Percentiles rank a stretch among this genome's conserved stretches.
These are phyloP conservation scores for Phialophora macrospora DNA, from an alignment of 2,329 filamentous ascomycete genomes.

Conservation along the genomic window DNA sequence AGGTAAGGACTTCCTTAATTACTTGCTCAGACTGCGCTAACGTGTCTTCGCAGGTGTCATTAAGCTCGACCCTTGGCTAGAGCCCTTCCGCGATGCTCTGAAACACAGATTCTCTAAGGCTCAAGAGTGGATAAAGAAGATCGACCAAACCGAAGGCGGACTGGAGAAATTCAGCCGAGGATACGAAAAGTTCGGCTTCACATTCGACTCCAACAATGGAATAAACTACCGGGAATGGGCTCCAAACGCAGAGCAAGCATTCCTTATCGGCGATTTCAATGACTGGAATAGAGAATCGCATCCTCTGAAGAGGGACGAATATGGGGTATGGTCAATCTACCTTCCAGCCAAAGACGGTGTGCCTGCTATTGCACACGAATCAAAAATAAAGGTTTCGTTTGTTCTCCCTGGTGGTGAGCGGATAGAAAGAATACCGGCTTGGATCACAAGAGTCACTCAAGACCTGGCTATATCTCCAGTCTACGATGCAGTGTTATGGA, in stretches of 20 bases:
- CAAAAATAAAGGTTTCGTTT: constrained; percentile 95
- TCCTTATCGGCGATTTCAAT: constrained; percentile 94
- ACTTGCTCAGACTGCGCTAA: constrained; percentile 10
- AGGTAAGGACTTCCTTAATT: constrained; percentile 23
- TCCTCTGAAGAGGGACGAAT: constrained; percentile 83
- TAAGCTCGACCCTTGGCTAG: constrained; percentile 85
- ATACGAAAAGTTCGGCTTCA: constrained; percentile 83
- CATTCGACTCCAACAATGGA: constrained; percentile 78
- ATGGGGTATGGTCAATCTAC: constrained; percentile 83
- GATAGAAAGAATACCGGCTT: constrained; percentile 87
- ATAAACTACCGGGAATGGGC: constrained; percentile 96
- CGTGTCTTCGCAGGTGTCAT: constrained; percentile 69
- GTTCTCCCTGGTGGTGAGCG: constrained; percentile 77
- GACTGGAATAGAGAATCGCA: constrained; percentile 83
- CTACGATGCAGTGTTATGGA: constrained; percentile 97
- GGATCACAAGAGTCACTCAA: constrained; percentile 97
- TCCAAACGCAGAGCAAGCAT: constrained; percentile 82
- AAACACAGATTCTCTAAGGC: constrained; percentile 77
- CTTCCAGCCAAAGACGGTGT: constrained; percentile 75
- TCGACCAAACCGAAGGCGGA: constrained; percentile 83
- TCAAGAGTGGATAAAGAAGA: constrained; percentile 82
- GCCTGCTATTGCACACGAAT: constrained; percentile 85
- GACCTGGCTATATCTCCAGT: constrained; percentile 85
- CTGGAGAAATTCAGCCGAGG: constrained; percentile 90
- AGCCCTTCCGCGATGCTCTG: constrained; percentile 79